phyloP scores from a whole-genome alignment of 1,139 yeast species.

The Saccharomyces hybrid region DNA sequence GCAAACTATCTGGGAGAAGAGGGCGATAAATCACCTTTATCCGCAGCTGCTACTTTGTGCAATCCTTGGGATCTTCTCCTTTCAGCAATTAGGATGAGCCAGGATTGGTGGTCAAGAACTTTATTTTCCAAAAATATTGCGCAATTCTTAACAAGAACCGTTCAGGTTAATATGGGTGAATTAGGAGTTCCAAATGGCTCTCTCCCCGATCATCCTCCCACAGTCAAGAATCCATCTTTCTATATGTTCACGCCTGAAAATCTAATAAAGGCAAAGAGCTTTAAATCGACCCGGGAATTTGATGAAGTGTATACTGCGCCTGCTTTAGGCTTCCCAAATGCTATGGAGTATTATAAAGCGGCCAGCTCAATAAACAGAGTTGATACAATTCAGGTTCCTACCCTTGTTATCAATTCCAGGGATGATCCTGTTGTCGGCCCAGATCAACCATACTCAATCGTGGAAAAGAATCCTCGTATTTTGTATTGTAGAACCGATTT shows the following conservation, averaged over 20 bases:
- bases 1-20: conserved; percentile 76
- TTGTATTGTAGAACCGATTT: conserved; percentile 58
- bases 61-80: conserved; percentile 80
- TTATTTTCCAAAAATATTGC: conserved; percentile 64
- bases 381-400: conserved; percentile 53
- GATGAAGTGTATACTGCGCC: conserved; percentile 70
- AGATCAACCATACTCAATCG: conserved; percentile 56
- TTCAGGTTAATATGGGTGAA: conserved; percentile 54
- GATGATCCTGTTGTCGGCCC: conserved; percentile 83
- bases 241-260: conserved; percentile 32
- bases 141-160: conserved; percentile 51
- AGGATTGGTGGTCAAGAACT: conserved; percentile 51
- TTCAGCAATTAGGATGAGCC: conserved; percentile 45
- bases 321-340: conserved; percentile 62
- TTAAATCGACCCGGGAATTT: conserved; percentile 45
- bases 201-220: conserved; percentile 32
- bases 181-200: conserved; percentile 35
- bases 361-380: conserved; percentile 60
- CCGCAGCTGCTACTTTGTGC: conserved; percentile 62
- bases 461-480: conserved; percentile 59
- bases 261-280: conserved; percentile 33
- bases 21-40: conserved; percentile 44
- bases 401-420: conserved; percentile 56
- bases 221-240: conserved; percentile 24
- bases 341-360: conserved; percentile 62